Conservation (phyloP, 495 filamentous ascomycete genomes). For the Aspergillus campestris region DNA sequence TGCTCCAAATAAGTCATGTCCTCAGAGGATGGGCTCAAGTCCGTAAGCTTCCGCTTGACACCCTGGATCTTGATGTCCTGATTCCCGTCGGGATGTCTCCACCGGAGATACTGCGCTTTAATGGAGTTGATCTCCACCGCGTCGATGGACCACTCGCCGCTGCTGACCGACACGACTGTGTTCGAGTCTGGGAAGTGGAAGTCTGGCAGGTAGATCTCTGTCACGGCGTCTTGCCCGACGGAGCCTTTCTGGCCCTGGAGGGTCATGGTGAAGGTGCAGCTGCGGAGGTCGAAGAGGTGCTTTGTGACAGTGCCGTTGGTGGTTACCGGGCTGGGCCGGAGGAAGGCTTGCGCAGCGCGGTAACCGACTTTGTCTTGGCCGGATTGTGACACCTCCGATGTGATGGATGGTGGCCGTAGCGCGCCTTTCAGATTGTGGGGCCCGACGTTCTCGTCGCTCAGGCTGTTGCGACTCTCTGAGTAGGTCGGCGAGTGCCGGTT, state of each 20-base stretch:
- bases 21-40: constrained; percentile 31
- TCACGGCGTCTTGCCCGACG: constrained; percentile 51
- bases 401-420: constrained; percentile 63
- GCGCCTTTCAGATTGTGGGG: constrained; percentile 66
- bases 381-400: constrained; percentile 43
- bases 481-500: constrained; percentile 49
- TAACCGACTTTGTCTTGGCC: constrained; percentile 57
- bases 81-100: constrained; percentile 85
- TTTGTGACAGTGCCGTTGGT: constrained; percentile 58
- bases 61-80: constrained; percentile 76
- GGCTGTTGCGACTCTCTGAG: constrained; percentile 47
- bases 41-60: constrained; percentile 51
- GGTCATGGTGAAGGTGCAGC: constrained; percentile 62
- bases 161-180: constrained; percentile 63
- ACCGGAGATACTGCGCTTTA: constrained; percentile 65
- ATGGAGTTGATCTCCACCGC: constrained; percentile 56
- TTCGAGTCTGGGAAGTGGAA: constrained; percentile 81
- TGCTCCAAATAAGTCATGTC: constrained; percentile 58
- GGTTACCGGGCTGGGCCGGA: constrained; percentile 74
- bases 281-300: constrained; percentile 72
- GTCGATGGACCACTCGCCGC: constrained; percentile 83
- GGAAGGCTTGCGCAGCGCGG: constrained; percentile 84
- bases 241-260: constrained; percentile 46
- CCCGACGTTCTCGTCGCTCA: constrained; percentile 48
- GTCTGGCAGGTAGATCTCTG: constrained; percentile 79